Base-by-base conservation (phyloP, 805 yeast genomes). In the Hemisphaericaspora nanyangensis region DNA sequence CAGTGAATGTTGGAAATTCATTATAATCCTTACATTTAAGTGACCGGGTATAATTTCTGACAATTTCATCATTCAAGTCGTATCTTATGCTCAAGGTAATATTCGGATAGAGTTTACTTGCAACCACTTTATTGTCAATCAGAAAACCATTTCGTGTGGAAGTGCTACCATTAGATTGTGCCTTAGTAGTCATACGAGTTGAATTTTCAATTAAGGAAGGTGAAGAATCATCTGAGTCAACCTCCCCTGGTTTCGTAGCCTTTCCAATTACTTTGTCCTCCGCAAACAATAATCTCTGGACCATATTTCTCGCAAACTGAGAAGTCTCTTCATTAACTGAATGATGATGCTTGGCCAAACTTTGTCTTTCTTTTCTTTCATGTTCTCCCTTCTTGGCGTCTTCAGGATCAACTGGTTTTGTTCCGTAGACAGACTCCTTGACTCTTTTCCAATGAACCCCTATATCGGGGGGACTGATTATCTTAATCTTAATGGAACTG, bases 271-370 rank as follows among this genome's bases (percentile, higher is more conserved):
- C 50, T 33, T 51, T 46, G 18, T 61, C 65, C 32, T 63, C 68
- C 1, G 63, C 69, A 38, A 61, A 63, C 52, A 68, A 53, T 41
- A 67, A 50, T 29, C 54, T 51, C 29, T 65, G 69, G 58, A 68
- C 52, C 12, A 70, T 55, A 28, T 53, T 54, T 44, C 57, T 62
- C 2, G 72, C 55, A 20, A 68, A 39, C 16, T 56, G 50, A 0
- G 74, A 66, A 1, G 74, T 64, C 43, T 65, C 72, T 4, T 70
- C 70, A 43, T 62, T 66, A 47, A 67, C 63, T 7, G 68, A 56
- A n/a, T 25, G 10, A 39, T 64, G 68, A 29, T 61, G 65, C 15
- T 51, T 49, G 2, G 55, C 44, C 18, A 63, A 46, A 2, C 47
- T 45, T 24, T 38, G 43, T 29, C 71, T 50, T 42, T 54, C 48